Percentiles rank a stretch among this genome's conserved stretches.
Conservation (phyloP, 306 rosid genomes). For the Medicago lupulina region DNA sequence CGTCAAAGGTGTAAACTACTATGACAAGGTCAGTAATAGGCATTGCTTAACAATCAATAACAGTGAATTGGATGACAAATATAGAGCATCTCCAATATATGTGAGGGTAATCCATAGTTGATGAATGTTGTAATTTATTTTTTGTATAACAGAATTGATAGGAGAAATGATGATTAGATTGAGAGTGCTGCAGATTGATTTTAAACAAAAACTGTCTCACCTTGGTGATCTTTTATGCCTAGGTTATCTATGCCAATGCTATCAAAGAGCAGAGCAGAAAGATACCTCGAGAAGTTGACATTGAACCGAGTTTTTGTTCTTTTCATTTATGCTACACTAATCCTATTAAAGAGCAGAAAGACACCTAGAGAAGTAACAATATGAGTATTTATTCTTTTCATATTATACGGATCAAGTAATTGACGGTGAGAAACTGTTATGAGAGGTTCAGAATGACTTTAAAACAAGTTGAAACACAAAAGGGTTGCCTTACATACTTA, state of each 20-base stretch:
- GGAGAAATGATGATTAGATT: not conserved
- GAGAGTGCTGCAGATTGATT: not conserved
- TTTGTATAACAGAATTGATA: conserved; percentile 17
- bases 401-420: not conserved
- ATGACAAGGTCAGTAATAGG: not conserved
- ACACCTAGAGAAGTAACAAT: not conserved
- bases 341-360: not conserved
- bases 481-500: not conserved
- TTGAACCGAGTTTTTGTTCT: not conserved
- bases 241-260: not conserved
- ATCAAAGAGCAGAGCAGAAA: not conserved
- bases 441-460: not conserved
- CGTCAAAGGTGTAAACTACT: conserved; percentile 47
- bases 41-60: conserved; percentile 7
- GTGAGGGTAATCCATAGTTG: conserved; percentile 19
- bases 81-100: conserved; percentile 18
- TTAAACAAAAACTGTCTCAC: not conserved
- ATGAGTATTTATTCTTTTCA: conserved; percentile 12
- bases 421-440: too few relatives aligned
- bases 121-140: conserved; percentile 26
- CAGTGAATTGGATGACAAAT: not conserved
- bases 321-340: not conserved
- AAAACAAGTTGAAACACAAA: not conserved
- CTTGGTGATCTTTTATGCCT: not conserved
- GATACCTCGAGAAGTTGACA: not conserved